Evolutionary conservation across 345 rosid species (phyloP).

Genomic region (Atalantia buxifolia): DNA sequence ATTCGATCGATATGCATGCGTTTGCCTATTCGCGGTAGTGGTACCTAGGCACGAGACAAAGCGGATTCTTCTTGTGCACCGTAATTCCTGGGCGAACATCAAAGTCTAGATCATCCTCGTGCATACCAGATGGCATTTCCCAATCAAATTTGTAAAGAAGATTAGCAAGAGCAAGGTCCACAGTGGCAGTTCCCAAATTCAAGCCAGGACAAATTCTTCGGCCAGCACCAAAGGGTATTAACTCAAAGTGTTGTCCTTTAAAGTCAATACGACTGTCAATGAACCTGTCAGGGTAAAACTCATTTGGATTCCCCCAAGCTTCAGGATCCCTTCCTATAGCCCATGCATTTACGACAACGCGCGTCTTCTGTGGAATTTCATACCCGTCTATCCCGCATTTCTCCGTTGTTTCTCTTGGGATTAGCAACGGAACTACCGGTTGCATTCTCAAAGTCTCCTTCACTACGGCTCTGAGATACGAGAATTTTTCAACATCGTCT

Average conservation of each 20-base stretch:
- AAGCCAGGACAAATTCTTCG: slow-evolving; percentile 34
- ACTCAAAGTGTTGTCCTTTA: slow-evolving; percentile 21
- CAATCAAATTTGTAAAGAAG: slow-evolving; percentile 24
- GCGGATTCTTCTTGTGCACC: slow-evolving; percentile 14
- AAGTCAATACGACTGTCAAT: slow-evolving; percentile 9
- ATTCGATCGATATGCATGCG: too few species aligned
- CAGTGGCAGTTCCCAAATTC: background rate
- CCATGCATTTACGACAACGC: slow-evolving; percentile 24
- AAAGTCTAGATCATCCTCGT: slow-evolving; percentile 15
- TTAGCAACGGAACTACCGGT: slow-evolving; percentile 19
- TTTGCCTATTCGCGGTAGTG: too few species aligned
- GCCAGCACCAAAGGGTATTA: slow-evolving; percentile 28
- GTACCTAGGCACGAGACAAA: background rate
- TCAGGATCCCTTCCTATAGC: slow-evolving; percentile 41
- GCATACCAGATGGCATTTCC: slow-evolving; percentile 17
- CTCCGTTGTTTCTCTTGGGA: slow-evolving; percentile 24
- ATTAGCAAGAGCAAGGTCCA: slow-evolving; percentile 22
- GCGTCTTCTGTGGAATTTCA: slow-evolving; percentile 17
- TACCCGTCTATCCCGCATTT: slow-evolving; percentile 1
- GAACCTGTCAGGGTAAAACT: slow-evolving; percentile 29
- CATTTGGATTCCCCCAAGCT: slow-evolving; percentile 25
- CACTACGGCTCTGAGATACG: slow-evolving; percentile 43
- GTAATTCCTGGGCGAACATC: slow-evolving; percentile 20
- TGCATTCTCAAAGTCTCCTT: slow-evolving; percentile 40
- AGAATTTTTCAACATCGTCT: slow-evolving; percentile 21